Conservation (phyloP, 2,329 filamentous ascomycete species). For the Polychaeton citri region DNA sequence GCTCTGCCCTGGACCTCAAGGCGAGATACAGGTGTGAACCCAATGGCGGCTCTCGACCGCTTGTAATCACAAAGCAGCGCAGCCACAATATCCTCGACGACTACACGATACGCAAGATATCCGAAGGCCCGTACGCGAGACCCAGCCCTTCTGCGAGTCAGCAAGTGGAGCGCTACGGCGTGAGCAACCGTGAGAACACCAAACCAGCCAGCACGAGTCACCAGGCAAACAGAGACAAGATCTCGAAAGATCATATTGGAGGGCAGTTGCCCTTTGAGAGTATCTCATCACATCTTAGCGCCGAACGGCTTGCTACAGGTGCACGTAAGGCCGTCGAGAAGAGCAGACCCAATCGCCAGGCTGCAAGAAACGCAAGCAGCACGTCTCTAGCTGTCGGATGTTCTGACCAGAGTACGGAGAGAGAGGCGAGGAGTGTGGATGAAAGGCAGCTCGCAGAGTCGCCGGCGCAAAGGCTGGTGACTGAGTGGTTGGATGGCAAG, state of each 20-base stretch:
- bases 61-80: slow-evolving; percentile 11
- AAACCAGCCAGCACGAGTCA: no score
- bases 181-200: slow-evolving; percentile 5
- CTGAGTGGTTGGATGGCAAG: slow-evolving; percentile 16
- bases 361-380: no score
- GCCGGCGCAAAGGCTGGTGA: slow-evolving; percentile 17
- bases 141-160: background rate
- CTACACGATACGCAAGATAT: slow-evolving; percentile 18
- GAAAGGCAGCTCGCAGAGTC: slow-evolving; percentile 7
- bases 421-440: no score
- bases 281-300: slow-evolving; percentile 15
- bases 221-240: no score
- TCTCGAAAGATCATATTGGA: no score
- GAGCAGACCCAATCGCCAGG: no score
- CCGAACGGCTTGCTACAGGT: slow-evolving; percentile 22
- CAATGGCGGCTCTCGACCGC: slow-evolving; percentile 7
- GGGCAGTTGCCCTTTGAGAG: slow-evolving; percentile 7
- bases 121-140: slow-evolving; percentile 20
- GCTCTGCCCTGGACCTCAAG: slow-evolving; percentile 21
- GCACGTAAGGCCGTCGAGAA: no score
- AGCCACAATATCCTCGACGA: slow-evolving; percentile 14
- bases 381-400: no score
- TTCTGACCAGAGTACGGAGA: no score
- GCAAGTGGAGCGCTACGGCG: no score
- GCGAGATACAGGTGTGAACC: slow-evolving; percentile 16